phyloP scores from a whole-genome alignment of 2,329 filamentous ascomycete genomes.

The Keithomyces neogunnii region DNA sequence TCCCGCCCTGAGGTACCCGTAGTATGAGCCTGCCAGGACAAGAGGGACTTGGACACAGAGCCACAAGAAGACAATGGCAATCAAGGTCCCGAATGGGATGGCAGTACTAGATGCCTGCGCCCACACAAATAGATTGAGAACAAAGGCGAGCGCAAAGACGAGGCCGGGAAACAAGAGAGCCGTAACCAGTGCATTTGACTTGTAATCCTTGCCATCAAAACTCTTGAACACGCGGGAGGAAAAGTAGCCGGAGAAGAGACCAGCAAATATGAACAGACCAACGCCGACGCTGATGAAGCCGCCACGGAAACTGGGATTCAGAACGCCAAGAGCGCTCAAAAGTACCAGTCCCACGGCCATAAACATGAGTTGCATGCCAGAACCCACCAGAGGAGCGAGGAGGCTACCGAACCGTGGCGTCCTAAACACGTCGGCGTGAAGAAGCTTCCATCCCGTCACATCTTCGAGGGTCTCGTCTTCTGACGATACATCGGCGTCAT shows the following conservation, averaged over 20 bases:
- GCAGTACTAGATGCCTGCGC: conserved; percentile 82
- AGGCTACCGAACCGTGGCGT: conserved; percentile 61
- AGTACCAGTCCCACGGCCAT: conserved; percentile 66
- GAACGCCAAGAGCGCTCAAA: conserved; percentile 64
- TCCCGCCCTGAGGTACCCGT: conserved; percentile 58
- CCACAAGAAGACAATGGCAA: conserved; percentile 69
- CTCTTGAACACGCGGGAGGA: conserved; percentile 77
- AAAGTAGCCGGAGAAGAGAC: conserved; percentile 80
- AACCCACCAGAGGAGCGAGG: conserved; percentile 73
- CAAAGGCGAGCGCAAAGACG: conserved; percentile 64
- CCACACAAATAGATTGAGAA: conserved; percentile 86
- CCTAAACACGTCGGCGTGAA: conserved; percentile 84
- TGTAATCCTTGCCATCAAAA: conserved; percentile 67
- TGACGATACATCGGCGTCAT: conserved; percentile 42
- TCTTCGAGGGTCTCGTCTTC: conserved; percentile 62
- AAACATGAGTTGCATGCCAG: conserved; percentile 78
- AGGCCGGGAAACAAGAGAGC: conserved; percentile 72
- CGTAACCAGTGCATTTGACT: conserved; percentile 69
- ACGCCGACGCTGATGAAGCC: conserved; percentile 80
- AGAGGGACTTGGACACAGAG: conserved; percentile 79
- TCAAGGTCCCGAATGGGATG: conserved; percentile 70
- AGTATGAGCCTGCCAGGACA: conserved; percentile 73
- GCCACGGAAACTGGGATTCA: conserved; percentile 84
- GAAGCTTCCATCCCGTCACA: conserved; percentile 77
- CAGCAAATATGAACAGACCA: conserved; percentile 75